Percentiles rank a stretch among this genome's conserved stretches.
Evolutionary conservation across 225 moss, liverwort and hornwort species (phyloP).

Genomic region (Straminergon stramineum): DNA sequence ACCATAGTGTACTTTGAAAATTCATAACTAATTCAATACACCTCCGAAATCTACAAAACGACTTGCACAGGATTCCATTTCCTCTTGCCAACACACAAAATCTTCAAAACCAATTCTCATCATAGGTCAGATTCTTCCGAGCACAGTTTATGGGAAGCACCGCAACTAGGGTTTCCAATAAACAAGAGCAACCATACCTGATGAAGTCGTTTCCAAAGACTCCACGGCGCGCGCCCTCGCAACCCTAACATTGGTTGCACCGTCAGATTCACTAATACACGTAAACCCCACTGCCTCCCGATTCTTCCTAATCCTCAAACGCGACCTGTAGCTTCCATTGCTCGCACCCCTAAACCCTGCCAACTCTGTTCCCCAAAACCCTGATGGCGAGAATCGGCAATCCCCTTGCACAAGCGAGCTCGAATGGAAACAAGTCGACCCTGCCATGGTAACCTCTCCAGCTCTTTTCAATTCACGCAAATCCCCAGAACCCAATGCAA

Average conservation of each 20-base stretch:
- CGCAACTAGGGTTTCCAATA: not conserved
- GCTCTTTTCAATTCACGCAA: not conserved
- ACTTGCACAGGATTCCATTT: not conserved
- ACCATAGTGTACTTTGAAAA: not conserved
- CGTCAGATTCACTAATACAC: not conserved
- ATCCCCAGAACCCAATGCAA: not conserved
- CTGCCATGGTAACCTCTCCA: conserved; percentile 10
- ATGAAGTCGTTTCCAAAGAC: conserved; percentile 27
- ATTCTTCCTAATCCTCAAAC: conserved; percentile 1
- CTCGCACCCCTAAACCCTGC: not conserved
- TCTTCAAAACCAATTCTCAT: not conserved
- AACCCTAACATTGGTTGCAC: not conserved
- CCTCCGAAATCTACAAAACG: not conserved
- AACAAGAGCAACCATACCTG: not conserved
- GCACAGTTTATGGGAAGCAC: not conserved
- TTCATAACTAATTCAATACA: not conserved
- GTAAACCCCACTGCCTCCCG: conserved; percentile 4
- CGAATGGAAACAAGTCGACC: conserved; percentile 22
- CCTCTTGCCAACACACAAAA: not conserved
- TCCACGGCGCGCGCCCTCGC: conserved; percentile 32
- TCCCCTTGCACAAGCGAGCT: conserved; percentile 18
- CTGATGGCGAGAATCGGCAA: conserved; percentile 6
- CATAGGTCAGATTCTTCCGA: not conserved
- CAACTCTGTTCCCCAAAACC: conserved; percentile 9
- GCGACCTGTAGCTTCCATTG: conserved; percentile 3